phyloP scores from a whole-genome alignment of 1,139 yeast species.

The Pichia sp. region DNA sequence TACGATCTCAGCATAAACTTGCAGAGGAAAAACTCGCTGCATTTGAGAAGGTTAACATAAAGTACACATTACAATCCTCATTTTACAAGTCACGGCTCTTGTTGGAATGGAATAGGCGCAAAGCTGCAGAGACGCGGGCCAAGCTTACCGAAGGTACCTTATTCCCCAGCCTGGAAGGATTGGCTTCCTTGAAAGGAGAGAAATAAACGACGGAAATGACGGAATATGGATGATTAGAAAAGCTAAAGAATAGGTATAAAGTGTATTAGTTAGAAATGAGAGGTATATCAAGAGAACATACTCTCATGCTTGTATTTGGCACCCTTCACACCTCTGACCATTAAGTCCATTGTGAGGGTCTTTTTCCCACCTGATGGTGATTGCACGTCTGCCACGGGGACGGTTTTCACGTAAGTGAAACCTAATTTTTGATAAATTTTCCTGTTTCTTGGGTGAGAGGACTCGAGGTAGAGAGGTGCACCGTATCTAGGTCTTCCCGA shows the following conservation, averaged over 20 bases:
- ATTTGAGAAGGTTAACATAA: slow-evolving; percentile 17
- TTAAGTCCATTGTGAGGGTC: slow-evolving; percentile 34
- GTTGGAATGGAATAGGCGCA: slow-evolving; percentile 18
- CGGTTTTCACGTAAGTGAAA: slow-evolving; percentile 39
- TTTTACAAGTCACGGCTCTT: slow-evolving; percentile 24
- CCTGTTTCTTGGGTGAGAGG: slow-evolving; percentile 45
- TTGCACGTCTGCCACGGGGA: slow-evolving; percentile 31
- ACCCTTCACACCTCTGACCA: slow-evolving; percentile 32
- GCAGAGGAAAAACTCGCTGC: slow-evolving; percentile 4
- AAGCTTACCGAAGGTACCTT: slow-evolving; percentile 19
- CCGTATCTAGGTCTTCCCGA: slow-evolving; percentile 16
- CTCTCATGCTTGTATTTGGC: slow-evolving; percentile 21
- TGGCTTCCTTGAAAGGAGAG: too few relatives aligned
- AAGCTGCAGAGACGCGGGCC: slow-evolving; percentile 15
- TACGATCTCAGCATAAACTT: too few relatives aligned
- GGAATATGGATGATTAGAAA: neutral
- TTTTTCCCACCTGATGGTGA: slow-evolving; percentile 23
- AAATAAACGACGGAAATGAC: neutral
- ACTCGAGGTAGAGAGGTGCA: slow-evolving; percentile 38
- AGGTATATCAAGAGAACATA: slow-evolving; percentile 1
- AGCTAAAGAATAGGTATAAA: too few relatives aligned
- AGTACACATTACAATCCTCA: slow-evolving; percentile 22
- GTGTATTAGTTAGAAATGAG: too few relatives aligned
- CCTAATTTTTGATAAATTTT: slow-evolving; percentile 43
- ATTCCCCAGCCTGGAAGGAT: slow-evolving; percentile 19